phyloP scores from a whole-genome alignment of 495 filamentous ascomycete species.

The Beverwykella pulmonaria region DNA sequence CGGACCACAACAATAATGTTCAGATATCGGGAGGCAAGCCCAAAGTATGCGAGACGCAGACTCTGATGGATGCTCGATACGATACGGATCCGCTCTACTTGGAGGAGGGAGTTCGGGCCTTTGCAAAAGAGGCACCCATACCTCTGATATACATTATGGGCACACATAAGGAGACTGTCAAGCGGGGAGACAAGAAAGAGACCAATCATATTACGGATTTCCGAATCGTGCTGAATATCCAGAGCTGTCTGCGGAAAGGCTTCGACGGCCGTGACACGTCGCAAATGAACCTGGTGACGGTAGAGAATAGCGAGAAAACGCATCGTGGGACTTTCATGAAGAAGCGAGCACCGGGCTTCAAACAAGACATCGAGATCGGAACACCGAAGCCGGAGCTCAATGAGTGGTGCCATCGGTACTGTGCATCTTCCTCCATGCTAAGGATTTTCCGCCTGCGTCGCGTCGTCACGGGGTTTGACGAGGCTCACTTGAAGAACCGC shows the following conservation, averaged over 20 bases:
- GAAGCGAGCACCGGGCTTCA: conserved; percentile 35
- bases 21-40: conserved; percentile 4
- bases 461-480: conserved; percentile 56
- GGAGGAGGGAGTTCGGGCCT: conserved; percentile 46
- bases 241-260: conserved; percentile 48
- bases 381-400: conserved; percentile 39
- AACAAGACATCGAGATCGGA: conserved; percentile 38
- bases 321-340: conserved; percentile 41
- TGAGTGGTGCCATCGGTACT: conserved; percentile 62
- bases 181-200: conserved; percentile 52
- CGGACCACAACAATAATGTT: conserved; percentile 14
- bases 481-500: conserved; percentile 48
- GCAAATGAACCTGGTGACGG: conserved; percentile 28
- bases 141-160: conserved; percentile 54
- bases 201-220: conserved; percentile 54
- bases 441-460: conserved; percentile 57
- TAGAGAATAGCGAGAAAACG: conserved; percentile 39
- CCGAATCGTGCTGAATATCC: conserved; percentile 55
- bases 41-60: conserved; percentile 23
- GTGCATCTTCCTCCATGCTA: conserved; percentile 52
- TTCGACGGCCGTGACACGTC: conserved; percentile 6
- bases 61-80: conserved; percentile 40
- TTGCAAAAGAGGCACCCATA: conserved; percentile 25
- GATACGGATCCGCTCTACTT: conserved; percentile 50
- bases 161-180: conserved; percentile 52